phyloP scores from a whole-genome alignment of 1,284 basidiomycete species.

The Trichosporon inkin region DNA sequence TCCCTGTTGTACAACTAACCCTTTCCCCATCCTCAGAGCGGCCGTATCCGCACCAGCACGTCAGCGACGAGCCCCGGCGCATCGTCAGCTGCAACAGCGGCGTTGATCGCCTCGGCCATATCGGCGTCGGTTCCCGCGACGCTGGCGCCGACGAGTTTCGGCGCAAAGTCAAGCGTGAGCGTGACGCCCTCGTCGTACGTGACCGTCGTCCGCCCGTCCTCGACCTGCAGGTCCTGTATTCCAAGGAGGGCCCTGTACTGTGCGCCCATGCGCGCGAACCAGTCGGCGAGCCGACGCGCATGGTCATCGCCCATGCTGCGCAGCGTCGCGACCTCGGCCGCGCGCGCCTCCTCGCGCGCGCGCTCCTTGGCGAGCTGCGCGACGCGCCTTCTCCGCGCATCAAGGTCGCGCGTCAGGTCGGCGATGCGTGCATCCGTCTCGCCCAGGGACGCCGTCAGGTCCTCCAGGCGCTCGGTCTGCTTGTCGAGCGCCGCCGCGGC shows the following conservation, averaged over 20 bases:
- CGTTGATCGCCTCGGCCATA: slow-evolving; percentile 60
- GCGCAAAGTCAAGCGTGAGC: slow-evolving; percentile 2
- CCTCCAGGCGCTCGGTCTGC: slow-evolving; percentile 69
- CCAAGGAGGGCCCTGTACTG: slow-evolving; percentile 62
- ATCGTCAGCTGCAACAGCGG: slow-evolving; percentile 64
- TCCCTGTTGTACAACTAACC: not conserved
- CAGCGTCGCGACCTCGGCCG: slow-evolving; percentile 51
- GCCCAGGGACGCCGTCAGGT: slow-evolving; percentile 60
- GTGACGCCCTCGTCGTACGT: slow-evolving; percentile 1
- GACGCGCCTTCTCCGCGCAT: slow-evolving; percentile 44
- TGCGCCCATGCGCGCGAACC: slow-evolving; percentile 64
- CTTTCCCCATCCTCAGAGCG: not conserved
- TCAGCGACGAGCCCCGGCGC: slow-evolving; percentile 65
- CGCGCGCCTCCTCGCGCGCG: slow-evolving; percentile 65
- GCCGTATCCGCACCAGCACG: slow-evolving; percentile 56
- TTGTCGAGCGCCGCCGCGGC: slow-evolving; percentile 66
- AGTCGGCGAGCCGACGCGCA: slow-evolving; percentile 48
- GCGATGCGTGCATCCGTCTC: slow-evolving; percentile 54
- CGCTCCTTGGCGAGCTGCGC: slow-evolving; percentile 60
- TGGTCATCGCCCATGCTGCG: slow-evolving; percentile 56
- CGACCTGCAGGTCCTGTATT: slow-evolving; percentile 53
- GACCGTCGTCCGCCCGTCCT: not conserved
- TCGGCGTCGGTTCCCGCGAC: slow-evolving; percentile 39
- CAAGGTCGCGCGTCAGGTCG: slow-evolving; percentile 53
- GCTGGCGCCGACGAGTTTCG: not conserved